Base-by-base conservation (phyloP, 495 filamentous ascomycete genomes). In the Penicillium goetzii region DNA sequence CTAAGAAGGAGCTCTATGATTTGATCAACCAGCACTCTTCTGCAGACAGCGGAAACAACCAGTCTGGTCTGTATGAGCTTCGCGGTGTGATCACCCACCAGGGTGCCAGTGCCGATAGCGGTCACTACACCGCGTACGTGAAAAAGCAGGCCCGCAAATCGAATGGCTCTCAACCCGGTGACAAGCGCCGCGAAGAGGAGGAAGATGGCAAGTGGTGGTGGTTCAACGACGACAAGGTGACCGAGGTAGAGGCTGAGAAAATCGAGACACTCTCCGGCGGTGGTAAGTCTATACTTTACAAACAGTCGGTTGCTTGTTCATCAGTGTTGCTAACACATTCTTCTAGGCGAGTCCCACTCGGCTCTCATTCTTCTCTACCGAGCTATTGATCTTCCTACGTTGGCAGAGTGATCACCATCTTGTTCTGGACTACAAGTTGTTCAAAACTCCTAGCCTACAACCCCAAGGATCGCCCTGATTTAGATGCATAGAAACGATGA, bases 151-250 rank as follows among this genome's bases (percentile, higher is more conserved):
- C 84, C 17, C 73, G 77, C 6, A 77, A 88, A 58, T 59, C 68
- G 0, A 63, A 70, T 28, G 89, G 92, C 62, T 76, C 86, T 9
- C 83, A 83, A 59, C 86, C 87, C 4, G 73, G 68, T 21, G 88
- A 87, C 62, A 91, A 91, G 81, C 78, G 87, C 66, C 86, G 85
- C 60, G 87, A 88, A 65, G 89, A 93, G 59, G 93, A 97, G 65
- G 89, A 93, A 58, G 93, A 96, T 65, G 92, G 88, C 59, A 97
- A 94, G 66, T 99, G 95, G 95, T 99, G 95, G 92, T 98, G 95
- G 93, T 99, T 99, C 83, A 97, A 99, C 72, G 95, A 99, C 69
- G 96, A 99, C 70, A 96, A 94, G 75, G 96, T 99, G 12, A 86
- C 90, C 41, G 96, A 98, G 77, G 95, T 99, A 30, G 89, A 93